phyloP scores from a whole-genome alignment of 2,329 filamentous ascomycete genomes.

The Fusarium sp. region DNA sequence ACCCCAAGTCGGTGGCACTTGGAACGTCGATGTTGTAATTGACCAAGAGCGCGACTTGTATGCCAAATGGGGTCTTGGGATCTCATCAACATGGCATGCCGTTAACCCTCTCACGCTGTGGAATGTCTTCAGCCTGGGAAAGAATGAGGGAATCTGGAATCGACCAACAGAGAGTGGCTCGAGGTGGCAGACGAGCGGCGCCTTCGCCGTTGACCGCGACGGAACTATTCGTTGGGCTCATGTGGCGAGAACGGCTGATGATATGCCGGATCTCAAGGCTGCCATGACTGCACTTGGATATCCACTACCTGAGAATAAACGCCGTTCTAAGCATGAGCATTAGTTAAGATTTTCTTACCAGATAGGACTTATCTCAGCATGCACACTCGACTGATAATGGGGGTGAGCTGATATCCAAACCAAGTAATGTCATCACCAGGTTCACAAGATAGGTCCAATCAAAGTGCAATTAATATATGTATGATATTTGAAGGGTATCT shows the following conservation, averaged over 20 bases:
- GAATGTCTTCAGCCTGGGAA: slow-evolving; percentile 68
- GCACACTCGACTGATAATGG: neutral
- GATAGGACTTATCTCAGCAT: neutral
- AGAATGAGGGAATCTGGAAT: slow-evolving; percentile 75
- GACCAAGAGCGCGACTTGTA: slow-evolving; percentile 72
- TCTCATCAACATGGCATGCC: slow-evolving; percentile 72
- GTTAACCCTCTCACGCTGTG: slow-evolving; percentile 69
- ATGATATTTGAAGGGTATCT: slow-evolving; percentile 42
- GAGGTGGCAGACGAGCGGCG: slow-evolving; percentile 76
- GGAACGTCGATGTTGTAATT: slow-evolving; percentile 69
- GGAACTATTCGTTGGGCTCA: slow-evolving; percentile 51
- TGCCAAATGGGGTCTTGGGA: slow-evolving; percentile 74
- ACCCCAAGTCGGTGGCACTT: slow-evolving; percentile 66
- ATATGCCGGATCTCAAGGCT: slow-evolving; percentile 49
- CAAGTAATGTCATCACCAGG: neutral
- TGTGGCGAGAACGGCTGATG: slow-evolving; percentile 48
- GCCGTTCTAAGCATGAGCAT: slow-evolving; percentile 2
- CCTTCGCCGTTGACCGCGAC: slow-evolving; percentile 63
- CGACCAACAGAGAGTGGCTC: slow-evolving; percentile 73
- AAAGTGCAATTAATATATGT: neutral
- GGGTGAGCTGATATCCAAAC: neutral
- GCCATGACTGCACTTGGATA: slow-evolving; percentile 47
- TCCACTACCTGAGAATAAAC: slow-evolving; percentile 11
- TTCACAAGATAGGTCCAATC: neutral
- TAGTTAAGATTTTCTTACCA: neutral